These are phyloP conservation scores for Hygrocybe punicea DNA, from an alignment of 768 basidiomycete species.

Conservation along the genomic window DNA sequence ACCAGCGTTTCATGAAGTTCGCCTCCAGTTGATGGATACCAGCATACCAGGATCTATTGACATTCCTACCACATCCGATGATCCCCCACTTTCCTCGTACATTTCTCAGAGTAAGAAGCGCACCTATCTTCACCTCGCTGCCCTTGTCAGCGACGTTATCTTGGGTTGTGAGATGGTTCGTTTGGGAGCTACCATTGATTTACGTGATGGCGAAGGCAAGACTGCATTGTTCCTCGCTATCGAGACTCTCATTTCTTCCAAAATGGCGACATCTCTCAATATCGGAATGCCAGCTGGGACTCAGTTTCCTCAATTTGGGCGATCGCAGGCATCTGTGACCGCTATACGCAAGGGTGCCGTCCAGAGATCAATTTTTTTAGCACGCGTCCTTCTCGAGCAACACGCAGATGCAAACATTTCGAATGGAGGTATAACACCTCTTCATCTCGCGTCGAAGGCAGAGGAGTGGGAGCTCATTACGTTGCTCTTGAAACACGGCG, in stretches of 20 bases:
- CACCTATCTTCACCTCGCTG: conserved; percentile 9
- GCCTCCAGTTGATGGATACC: too few relatives aligned
- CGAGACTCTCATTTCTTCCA: background rate
- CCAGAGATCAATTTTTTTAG: conserved; percentile 9
- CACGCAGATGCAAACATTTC: conserved; percentile 18
- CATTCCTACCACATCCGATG: too few relatives aligned
- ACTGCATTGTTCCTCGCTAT: conserved; percentile 9
- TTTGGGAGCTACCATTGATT: conserved; percentile 7
- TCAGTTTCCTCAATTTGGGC: too few relatives aligned
- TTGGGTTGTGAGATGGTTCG: conserved; percentile 13
- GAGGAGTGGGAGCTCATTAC: conserved; percentile 18
- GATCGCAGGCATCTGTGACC: background rate
- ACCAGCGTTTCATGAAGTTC: too few relatives aligned
- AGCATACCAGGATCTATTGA: too few relatives aligned
- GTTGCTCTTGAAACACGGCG: conserved; percentile 18
- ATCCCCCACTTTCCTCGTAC: too few relatives aligned
- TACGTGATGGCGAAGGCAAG: conserved; percentile 2
- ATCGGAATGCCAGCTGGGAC: too few relatives aligned
- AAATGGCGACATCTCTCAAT: too few relatives aligned
- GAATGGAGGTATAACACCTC: conserved; percentile 7
- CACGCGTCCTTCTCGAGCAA: conserved; percentile 16
- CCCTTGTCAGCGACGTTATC: conserved; percentile 2
- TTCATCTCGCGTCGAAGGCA: conserved; percentile 15
- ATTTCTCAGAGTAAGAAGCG: background rate
- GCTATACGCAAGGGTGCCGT: background rate